These are phyloP conservation scores for Scheffersomyces titani DNA, from an alignment of 1,139 yeast species.

Conservation along the genomic window DNA sequence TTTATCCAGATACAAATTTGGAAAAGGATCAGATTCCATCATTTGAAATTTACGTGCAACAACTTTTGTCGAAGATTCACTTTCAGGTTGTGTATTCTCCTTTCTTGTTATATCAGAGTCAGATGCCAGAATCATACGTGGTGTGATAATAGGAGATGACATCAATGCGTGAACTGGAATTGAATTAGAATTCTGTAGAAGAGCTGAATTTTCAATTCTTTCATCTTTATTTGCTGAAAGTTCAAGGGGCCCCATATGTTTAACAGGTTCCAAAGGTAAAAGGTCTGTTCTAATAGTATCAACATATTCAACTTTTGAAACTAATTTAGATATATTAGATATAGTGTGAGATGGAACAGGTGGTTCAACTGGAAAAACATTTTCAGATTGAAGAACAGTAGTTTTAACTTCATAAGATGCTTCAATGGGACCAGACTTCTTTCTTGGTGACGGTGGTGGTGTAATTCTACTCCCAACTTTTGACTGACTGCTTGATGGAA, in stretches of 20 bases:
- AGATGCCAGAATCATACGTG: too few species aligned
- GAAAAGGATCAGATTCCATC: background rate
- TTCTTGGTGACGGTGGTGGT: background rate
- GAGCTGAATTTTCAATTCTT: too few species aligned
- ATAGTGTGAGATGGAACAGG: background rate
- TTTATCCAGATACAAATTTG: too few species aligned
- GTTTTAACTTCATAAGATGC: background rate
- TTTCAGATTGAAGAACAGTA: background rate
- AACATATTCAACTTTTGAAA: too few species aligned
- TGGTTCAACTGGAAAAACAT: background rate
- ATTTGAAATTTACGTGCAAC: background rate
- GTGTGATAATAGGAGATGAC: too few species aligned
- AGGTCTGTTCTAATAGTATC: too few species aligned
- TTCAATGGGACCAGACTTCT: background rate
- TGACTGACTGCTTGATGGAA: background rate
- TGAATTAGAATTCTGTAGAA: too few species aligned
- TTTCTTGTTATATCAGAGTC: too few species aligned
- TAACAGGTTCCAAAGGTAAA: too few species aligned
- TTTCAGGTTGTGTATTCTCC: background rate
- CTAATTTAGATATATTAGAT: background rate
- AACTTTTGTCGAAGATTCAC: background rate
- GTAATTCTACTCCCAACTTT: background rate
- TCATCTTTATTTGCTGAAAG: too few species aligned
- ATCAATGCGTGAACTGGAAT: too few species aligned
- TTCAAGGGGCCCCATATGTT: too few species aligned